Evolutionary conservation across 176 grass and related monocot species (phyloP).

Genomic region (Saccharum spontaneum): DNA sequence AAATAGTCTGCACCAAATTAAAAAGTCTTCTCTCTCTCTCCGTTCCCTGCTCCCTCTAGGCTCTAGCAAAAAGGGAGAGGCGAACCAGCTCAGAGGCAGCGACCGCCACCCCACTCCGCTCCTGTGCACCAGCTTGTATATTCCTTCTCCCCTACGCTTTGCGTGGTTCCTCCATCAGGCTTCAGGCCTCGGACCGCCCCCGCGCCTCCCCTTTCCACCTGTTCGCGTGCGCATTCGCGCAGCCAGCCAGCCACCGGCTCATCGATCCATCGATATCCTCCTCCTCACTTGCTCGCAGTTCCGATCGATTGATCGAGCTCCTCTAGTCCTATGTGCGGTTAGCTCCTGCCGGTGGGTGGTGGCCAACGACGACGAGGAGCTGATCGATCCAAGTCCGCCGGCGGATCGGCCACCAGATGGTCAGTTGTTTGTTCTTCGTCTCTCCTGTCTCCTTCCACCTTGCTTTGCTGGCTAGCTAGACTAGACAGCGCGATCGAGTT

Average conservation of each 20-base stretch:
- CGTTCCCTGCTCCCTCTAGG: not conserved
- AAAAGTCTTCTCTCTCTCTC: too few species aligned
- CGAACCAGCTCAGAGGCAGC: constrained; percentile 40
- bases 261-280: not conserved
- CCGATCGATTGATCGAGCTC: constrained; percentile 8
- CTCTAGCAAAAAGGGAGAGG: constrained; percentile 26
- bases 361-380: not conserved
- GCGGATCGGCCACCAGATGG: constrained; percentile 9
- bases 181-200: not conserved
- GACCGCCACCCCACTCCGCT: constrained; percentile 47
- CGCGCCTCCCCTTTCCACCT: constrained; percentile 32
- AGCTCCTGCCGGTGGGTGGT: not conserved
- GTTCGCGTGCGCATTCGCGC: not conserved
- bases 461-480: not conserved
- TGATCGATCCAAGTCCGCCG: not conserved
- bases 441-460: not conserved
- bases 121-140: constrained; percentile 44
- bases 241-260: not conserved
- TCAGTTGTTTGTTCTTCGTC: not conserved
- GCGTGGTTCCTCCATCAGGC: not conserved
- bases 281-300: not conserved
- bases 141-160: constrained; percentile 45
- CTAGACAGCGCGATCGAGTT: not conserved
- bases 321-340: not conserved
- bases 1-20: too few species aligned